A percentile compares a stretch with the other conserved stretches of the same genome.
phyloP scores from a whole-genome alignment of 148 eudicot genomes.

The Rhododendron mucronatum region DNA sequence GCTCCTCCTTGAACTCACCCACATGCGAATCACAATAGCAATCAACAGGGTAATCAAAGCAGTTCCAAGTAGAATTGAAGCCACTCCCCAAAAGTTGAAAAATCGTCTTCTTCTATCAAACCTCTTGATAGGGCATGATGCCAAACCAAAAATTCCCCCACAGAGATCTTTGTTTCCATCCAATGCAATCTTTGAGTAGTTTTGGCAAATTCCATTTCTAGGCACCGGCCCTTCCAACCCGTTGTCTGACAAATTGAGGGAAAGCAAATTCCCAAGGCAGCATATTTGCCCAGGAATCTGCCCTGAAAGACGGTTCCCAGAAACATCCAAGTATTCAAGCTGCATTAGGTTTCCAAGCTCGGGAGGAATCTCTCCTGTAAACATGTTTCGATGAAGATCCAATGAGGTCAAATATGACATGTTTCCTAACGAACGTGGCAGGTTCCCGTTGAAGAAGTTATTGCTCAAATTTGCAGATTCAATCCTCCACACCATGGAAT shows the following conservation, averaged over 20 bases:
- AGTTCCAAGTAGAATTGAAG: conserved; percentile 17
- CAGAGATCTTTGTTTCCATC: conserved; percentile 44
- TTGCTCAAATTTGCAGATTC: conserved; percentile 36
- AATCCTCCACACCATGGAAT: conserved; percentile 34
- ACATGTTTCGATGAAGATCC: conserved; percentile 45
- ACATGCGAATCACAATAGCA: conserved; percentile 19
- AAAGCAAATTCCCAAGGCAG: conserved; percentile 18
- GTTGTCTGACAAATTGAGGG: conserved; percentile 31
- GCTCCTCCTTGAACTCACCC: conserved; percentile 14
- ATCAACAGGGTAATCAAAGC: conserved; percentile 17
- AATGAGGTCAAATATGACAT: conserved; percentile 35
- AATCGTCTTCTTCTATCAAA: conserved; percentile 13
- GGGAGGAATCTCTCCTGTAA: conserved; percentile 32
- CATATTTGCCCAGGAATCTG: conserved; percentile 39
- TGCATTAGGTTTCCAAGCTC: conserved; percentile 41
- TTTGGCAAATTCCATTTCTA: conserved; percentile 33
- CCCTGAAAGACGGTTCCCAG: conserved; percentile 30
- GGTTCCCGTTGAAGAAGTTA: conserved; percentile 28
- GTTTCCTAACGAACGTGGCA: conserved; percentile 41
- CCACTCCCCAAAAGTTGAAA: conserved; percentile 26
- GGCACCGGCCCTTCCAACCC: conserved; percentile 42
- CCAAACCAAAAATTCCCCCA: conserved; percentile 31
- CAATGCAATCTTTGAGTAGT: conserved; percentile 26
- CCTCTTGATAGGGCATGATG: conserved; percentile 27
- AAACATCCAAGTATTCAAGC: conserved; percentile 38